Base-by-base conservation (phyloP, 2,329 filamentous ascomycete species). In the Trichophyton simii region DNA sequence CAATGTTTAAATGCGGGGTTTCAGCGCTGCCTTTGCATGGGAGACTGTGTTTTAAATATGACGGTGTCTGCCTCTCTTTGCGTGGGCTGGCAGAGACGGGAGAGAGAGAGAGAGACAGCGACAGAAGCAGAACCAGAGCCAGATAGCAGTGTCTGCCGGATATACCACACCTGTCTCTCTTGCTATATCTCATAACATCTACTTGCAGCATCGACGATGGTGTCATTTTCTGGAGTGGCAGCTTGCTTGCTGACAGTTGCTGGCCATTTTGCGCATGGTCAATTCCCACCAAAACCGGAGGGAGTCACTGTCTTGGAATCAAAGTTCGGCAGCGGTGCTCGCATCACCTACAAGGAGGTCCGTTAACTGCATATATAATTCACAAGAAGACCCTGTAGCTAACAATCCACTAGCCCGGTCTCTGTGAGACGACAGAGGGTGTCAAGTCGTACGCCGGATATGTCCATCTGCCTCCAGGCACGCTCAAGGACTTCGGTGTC, bases 381-480 rank as follows among this genome's bases (percentile, higher is more conserved):
- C 31, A n/a, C 2, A 3, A 9, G 7, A 11, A 15, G 22, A 13
- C 9, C 2, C 5, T 7, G 28, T 34, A 11, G 6, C 18, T 31
- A 7, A 25, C 31, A 31, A 13, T 54, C 11, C 4, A 31, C 22
- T 34, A 54, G 50, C 34, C 59, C 15, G 62, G 72, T 2, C 77
- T 84, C 25, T 85, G 82, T 68, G 82, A 84, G 70, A 82, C 80
- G 1, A 83, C 80, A 0, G 73, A 76, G 8, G 78, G 78, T 5
- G 81, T 84, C 54, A 79, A 77, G 64, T 79, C 78, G 31, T 87
- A 83, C 70, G 78, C 80, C 0, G 83, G 83, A 44, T 85, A 84
- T 65, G 78, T 85, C 15, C 78, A 82, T 69, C 75, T 85, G 2
- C 81, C 81, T 1, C 76, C 78, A 1, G 75, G 74, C 34, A 72